These are phyloP conservation scores for Clonostachys rosea DNA, from an alignment of 2,329 filamentous ascomycete species.

Conservation along the genomic window DNA sequence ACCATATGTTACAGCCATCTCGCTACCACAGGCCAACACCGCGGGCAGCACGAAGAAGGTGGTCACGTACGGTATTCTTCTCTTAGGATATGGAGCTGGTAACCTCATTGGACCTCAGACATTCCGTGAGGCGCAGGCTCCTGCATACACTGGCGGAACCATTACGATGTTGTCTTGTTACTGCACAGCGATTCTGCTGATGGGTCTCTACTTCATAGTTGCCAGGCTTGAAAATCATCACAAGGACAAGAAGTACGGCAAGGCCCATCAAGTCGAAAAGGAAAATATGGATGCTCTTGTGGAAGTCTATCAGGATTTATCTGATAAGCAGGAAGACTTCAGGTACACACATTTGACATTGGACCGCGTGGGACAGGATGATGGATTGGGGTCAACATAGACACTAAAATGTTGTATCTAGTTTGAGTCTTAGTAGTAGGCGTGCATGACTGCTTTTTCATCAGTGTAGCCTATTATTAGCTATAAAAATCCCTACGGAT, in stretches of 20 bases:
- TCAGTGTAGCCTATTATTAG: no score
- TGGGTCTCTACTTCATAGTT: not conserved
- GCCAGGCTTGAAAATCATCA: not conserved
- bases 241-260: not conserved
- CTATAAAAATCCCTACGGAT: no score
- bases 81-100: slow-evolving; percentile 4
- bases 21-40: slow-evolving; percentile 39
- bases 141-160: slow-evolving; percentile 29
- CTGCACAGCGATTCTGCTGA: slow-evolving; percentile 8
- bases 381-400: no score
- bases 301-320: not conserved
- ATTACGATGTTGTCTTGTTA: slow-evolving; percentile 40
- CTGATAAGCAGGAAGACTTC: not conserved
- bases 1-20: slow-evolving; percentile 47
- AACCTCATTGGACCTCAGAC: slow-evolving; percentile 7
- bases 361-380: no score
- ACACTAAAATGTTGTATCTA: no score
- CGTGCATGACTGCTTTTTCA: no score
- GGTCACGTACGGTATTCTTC: slow-evolving; percentile 4
- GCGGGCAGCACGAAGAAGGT: slow-evolving; percentile 9
- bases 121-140: slow-evolving; percentile 2
- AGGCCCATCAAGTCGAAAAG: not conserved
- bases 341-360: not conserved
- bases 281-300: not conserved
- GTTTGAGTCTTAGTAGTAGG: no score